These are phyloP conservation scores for Diaporthe citri DNA, from an alignment of 2,329 filamentous ascomycete species.

Conservation along the genomic window DNA sequence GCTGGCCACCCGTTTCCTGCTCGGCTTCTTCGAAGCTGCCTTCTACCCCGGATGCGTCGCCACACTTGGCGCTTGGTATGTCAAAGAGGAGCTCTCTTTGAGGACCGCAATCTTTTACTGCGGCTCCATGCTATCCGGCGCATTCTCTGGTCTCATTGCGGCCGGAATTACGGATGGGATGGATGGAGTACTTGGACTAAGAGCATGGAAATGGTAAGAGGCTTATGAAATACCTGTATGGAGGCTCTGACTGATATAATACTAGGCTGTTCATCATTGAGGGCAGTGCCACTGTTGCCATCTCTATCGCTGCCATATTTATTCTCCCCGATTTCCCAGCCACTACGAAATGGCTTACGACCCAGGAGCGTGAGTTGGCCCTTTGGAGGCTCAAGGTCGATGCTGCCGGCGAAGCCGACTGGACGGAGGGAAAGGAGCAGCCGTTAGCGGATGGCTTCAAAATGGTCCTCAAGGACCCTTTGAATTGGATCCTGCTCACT, in stretches of 20 bases:
- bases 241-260: neutral
- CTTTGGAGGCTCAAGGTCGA: conserved; percentile 19
- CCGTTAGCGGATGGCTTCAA: conserved; percentile 41
- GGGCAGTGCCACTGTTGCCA: conserved; percentile 45
- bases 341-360: conserved; percentile 20
- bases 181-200: conserved; percentile 51
- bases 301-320: conserved; percentile 45
- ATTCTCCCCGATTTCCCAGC: conserved; percentile 18
- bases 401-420: conserved; percentile 42
- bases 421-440: conserved; percentile 41
- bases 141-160: conserved; percentile 75
- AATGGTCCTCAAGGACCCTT: conserved; percentile 41
- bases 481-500: conserved; percentile 43
- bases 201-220: conserved; percentile 53
- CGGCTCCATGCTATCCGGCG: conserved; percentile 75
- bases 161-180: conserved; percentile 73
- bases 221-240: no score
- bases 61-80: neutral
- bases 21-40: conserved; percentile 57
- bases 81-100: neutral
- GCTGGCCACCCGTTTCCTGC: conserved; percentile 56
- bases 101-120: conserved; percentile 46
- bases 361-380: conserved; percentile 12
- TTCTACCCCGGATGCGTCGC: conserved; percentile 47
- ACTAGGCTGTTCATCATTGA: conserved; percentile 45